These are phyloP conservation scores for Hyphopichia buzzinii DNA, from an alignment of 1,139 yeast genomes.

Conservation along the genomic window DNA sequence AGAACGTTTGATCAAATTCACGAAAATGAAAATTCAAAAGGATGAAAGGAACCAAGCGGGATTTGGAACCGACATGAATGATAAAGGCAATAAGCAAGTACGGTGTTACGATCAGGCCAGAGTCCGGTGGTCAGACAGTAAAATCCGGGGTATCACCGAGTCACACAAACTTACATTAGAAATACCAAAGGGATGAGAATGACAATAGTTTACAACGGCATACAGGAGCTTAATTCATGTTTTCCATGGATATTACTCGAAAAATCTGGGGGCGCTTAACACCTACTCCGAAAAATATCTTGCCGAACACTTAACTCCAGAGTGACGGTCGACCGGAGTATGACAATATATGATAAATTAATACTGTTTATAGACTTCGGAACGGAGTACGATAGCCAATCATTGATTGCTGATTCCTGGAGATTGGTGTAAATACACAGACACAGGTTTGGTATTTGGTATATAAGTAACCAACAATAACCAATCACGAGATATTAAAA, in stretches of 20 bases:
- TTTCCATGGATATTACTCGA: background rate
- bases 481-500: background rate
- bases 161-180: too few species aligned
- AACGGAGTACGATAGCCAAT: background rate
- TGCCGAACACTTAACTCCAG: conserved; percentile 2
- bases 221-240: background rate
- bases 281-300: background rate
- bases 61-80: too few species aligned
- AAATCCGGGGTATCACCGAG: background rate
- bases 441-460: background rate
- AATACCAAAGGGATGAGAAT: too few species aligned
- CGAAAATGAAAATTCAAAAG: too few species aligned
- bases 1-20: too few species aligned
- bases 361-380: background rate
- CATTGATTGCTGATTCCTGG: background rate
- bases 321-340: conserved; percentile 2
- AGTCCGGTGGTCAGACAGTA: background rate
- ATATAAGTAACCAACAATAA: background rate
- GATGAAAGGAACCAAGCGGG: too few species aligned
- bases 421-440: background rate
- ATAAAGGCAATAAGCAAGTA: too few species aligned
- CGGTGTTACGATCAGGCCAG: background rate
- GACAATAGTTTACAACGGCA: background rate
- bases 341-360: background rate
- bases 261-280: background rate